Evolutionary conservation across 495 filamentous ascomycete genomes (phyloP).

Genomic region (Xylaria curta): DNA sequence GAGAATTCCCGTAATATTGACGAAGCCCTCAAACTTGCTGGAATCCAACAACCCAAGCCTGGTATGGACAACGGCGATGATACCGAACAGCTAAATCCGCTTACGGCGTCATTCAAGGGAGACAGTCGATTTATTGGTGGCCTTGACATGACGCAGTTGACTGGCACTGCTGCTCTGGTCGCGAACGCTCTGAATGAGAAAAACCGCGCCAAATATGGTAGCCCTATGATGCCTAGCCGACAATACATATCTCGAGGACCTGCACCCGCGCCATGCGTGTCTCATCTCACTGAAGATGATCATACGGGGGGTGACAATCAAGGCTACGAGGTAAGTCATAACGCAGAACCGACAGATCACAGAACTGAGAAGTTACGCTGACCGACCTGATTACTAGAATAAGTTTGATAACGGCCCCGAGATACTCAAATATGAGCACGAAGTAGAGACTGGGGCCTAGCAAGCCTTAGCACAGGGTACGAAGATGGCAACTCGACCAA

Average conservation of each 20-base stretch:
- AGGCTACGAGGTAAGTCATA: not conserved
- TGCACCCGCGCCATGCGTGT: not conserved
- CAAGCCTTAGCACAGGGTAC: not conserved
- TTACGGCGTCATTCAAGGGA: not conserved
- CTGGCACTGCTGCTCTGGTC: conserved; percentile 17
- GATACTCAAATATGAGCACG: not conserved
- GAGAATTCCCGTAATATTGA: not conserved
- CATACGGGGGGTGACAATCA: not conserved
- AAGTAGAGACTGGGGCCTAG: not conserved
- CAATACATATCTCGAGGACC: not conserved
- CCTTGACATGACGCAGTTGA: conserved; percentile 17
- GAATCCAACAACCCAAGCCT: not conserved
- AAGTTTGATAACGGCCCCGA: not conserved
- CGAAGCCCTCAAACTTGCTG: not conserved
- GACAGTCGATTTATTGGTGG: conserved; percentile 1
- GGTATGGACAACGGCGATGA: not conserved
- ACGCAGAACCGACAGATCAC: not conserved
- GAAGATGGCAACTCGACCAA: not conserved
- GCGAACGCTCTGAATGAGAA: not conserved
- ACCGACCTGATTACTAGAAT: not conserved
- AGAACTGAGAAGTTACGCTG: not conserved
- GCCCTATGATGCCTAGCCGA: not conserved
- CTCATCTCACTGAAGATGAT: not conserved
- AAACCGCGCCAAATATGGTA: not conserved
- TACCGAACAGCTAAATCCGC: not conserved